Base-by-base conservation (phyloP, 2,329 filamentous ascomycete genomes). In the Dactylellina leptospora region DNA sequence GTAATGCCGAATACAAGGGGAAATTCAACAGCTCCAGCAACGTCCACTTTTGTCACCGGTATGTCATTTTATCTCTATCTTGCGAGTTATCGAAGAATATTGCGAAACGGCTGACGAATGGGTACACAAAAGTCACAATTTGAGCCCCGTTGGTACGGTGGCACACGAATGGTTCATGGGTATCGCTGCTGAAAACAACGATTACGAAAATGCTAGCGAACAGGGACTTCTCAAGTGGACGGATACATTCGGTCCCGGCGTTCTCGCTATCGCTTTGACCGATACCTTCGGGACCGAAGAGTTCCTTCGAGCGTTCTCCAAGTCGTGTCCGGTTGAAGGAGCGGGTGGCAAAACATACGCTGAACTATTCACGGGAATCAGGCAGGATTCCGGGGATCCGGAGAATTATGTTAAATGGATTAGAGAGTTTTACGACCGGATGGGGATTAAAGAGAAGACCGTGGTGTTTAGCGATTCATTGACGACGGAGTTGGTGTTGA, bases 91-190 rank as follows among this genome's bases (percentile, higher is more conserved):
- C n/a, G n/a, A n/a, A n/a, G n/a, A n/a, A n/a, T n/a, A n/a, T n/a
- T n/a, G n/a, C n/a, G n/a, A n/a, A n/a, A n/a, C n/a, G n/a, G n/a
- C n/a, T n/a, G n/a, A n/a, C n/a, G n/a, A n/a, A n/a, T n/a, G n/a
- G n/a, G n/a, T n/a, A n/a, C n/a, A n/a, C n/a, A n/a, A 38, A 44
- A 75, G 92, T 77, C 93, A 96, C 80, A 88, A 87, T 45, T 87
- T 97, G 47, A 82, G 87, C 2, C 92, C 95, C 0, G 86, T 97
- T 10, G 95, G 95, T 3, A 99, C 95, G 0, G 88, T 91, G 1
- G 95, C 95, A 0, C 95, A 99, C 78, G 95, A 99, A 81, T 99
- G 95, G 95, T 97, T 97, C 83, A 99, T 99, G 95, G 93, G 92
- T 42, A 93, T 96, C 74, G 95, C 95, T 0, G 93, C 95, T 38